Base-by-base conservation (phyloP, 805 yeast species). In the Candida ortonii region DNA sequence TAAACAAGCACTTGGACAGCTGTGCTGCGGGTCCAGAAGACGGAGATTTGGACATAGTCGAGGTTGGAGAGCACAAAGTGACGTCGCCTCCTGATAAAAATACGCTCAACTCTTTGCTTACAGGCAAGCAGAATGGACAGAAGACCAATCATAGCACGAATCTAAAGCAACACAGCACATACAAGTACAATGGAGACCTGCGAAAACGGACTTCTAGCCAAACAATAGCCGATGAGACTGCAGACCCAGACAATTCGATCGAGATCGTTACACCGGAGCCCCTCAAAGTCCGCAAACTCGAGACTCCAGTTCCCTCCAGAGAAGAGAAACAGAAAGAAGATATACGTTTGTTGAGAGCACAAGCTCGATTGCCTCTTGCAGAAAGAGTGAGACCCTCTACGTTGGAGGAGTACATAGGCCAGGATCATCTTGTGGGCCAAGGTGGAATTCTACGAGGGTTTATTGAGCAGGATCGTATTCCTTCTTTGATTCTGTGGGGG, bases 401-500 rank as follows among this genome's bases (percentile, higher is more conserved):
- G 0, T 59, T 93, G 17, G 68, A 69, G 3, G 85, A 82, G 3
- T 88, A 80, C 52, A 71, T 90, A 16, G 99, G 99, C 0, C 99
- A 93, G 59, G 64, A 67, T 10, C 95, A 89, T 59, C 60, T 93
- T 3, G 65, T 90, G 4, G 82, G 84, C 0, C 59, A 63, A 2
- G 65, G 68, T 6, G 95, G 96, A 1, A 65, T 80, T 3, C 61
- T 90, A 3, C 62, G 77, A 17, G 79, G 79, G 28, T 84, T 84
- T 41, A 67, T 89, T 2, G 68, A 71, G 22, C 61, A 71, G 59
- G 76, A 81, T n/a, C 65, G 68, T 29, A 65, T 84, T 6, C 97
- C 97, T 1, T 87, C 96, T 0, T 70, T 93, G 77, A 77, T 93
- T 2, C 62, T 93, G 5, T 84, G 93, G 84, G 99, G 99, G 0